These are phyloP conservation scores for Yamadazyma mexicana DNA, from an alignment of 1,139 yeast species.

Conservation along the genomic window DNA sequence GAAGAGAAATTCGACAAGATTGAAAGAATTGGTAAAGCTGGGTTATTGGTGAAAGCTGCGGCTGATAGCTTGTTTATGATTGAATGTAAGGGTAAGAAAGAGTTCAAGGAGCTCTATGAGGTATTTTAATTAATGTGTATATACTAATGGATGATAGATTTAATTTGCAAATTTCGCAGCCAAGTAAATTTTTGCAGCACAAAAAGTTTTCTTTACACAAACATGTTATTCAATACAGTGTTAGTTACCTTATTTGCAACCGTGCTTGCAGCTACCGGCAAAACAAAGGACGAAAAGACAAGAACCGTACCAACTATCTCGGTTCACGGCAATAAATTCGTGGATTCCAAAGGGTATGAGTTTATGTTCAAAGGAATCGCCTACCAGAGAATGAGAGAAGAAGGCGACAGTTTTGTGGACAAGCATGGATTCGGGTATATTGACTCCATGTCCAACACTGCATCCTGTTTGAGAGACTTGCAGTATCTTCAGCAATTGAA, in stretches of 20 bases:
- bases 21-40: slow-evolving; percentile 48
- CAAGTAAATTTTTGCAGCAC: background rate
- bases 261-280: background rate
- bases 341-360: slow-evolving; percentile 43
- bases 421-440: slow-evolving; percentile 32
- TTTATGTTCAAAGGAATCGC: slow-evolving; percentile 61
- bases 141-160: slow-evolving; percentile 1
- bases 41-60: slow-evolving; percentile 36
- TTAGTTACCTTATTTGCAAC: background rate
- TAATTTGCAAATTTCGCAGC: slow-evolving; percentile 1
- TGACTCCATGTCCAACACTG: slow-evolving; percentile 52
- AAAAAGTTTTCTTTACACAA: no score
- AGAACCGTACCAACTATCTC: background rate
- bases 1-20: slow-evolving; percentile 30
- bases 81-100: slow-evolving; percentile 49
- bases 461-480: slow-evolving; percentile 52
- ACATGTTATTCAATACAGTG: background rate
- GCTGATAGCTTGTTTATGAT: slow-evolving; percentile 42
- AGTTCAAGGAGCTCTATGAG: slow-evolving; percentile 35
- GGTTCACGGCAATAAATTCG: slow-evolving; percentile 47
- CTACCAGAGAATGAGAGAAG: slow-evolving; percentile 49
- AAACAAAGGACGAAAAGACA: background rate
- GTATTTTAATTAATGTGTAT: slow-evolving; percentile 23
- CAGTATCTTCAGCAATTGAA: slow-evolving; percentile 47
- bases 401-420: slow-evolving; percentile 24